Percentiles rank a stretch among this genome's conserved stretches.
These are phyloP conservation scores for Syzygium malaccense DNA, from an alignment of 441 rosid species.

Conservation along the genomic window DNA sequence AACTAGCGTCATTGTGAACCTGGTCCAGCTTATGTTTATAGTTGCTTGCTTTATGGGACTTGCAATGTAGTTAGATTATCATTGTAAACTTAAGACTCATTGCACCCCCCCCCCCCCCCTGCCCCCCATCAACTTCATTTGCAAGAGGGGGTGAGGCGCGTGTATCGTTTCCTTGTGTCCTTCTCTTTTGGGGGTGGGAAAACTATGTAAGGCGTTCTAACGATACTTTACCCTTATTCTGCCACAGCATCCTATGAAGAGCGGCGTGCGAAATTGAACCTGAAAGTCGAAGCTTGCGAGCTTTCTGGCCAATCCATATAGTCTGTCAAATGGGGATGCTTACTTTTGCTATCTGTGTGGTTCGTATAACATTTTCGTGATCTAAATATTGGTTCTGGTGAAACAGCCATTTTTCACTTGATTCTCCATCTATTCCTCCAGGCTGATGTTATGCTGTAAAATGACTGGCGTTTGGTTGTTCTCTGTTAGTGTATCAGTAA, in stretches of 20 bases:
- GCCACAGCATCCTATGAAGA: conserved; percentile 70
- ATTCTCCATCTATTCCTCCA: not conserved
- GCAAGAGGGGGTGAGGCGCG: not conserved
- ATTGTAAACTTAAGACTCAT: not conserved
- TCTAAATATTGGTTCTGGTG: not conserved
- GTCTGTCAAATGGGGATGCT: not conserved
- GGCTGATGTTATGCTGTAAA: not conserved
- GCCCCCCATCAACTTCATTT: not conserved
- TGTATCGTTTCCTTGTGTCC: not conserved
- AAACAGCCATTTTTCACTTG: not conserved
- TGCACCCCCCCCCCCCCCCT: too few species aligned
- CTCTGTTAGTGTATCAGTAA: not conserved
- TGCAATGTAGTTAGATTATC: not conserved
- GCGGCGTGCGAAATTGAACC: conserved; percentile 39
- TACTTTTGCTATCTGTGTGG: not conserved
- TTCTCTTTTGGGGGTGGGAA: not conserved
- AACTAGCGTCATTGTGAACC: not conserved
- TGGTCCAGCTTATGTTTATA: not conserved
- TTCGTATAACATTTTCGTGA: not conserved
- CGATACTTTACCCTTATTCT: not conserved
- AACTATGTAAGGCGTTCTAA: not conserved
- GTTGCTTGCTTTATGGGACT: not conserved
- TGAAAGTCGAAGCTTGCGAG: conserved; percentile 3
- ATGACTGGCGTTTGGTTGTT: not conserved
- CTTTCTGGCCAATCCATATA: not conserved